Conservation (phyloP, 1,284 basidiomycete species). For the Tausonia pullulans region DNA sequence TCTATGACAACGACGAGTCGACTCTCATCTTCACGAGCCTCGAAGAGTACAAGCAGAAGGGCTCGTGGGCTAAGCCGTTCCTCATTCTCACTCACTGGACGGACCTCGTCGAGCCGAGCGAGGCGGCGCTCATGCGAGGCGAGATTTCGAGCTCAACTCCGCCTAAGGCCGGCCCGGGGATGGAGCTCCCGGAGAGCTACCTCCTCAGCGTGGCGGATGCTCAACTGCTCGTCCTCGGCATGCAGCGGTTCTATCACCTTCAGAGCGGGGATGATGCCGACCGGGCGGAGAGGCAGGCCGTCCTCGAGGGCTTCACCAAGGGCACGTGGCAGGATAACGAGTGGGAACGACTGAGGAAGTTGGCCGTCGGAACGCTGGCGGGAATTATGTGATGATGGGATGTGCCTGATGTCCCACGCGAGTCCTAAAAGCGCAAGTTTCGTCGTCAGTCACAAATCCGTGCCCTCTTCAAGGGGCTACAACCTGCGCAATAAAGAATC, state of each 20-base stretch:
- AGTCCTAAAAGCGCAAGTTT: no score
- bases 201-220: conserved; percentile 62
- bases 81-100: conserved; percentile 87
- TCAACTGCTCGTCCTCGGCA: conserved; percentile 59
- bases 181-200: conserved; percentile 16
- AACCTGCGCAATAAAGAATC: no score
- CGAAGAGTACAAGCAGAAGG: conserved; percentile 82
- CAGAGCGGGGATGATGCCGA: conserved; percentile 23
- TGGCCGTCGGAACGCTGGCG: conserved; percentile 29
- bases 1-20: conserved; percentile 30
- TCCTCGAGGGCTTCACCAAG: conserved; percentile 30
- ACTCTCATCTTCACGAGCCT: conserved; percentile 84
- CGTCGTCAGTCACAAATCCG: no score
- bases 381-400: conserved; percentile 5
- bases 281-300: conserved; percentile 26
- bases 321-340: conserved; percentile 31
- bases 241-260: conserved; percentile 65
- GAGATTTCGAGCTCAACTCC: conserved; percentile 60
- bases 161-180: conserved; percentile 23
- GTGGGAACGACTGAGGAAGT: conserved; percentile 31
- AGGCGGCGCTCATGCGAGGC: conserved; percentile 57
- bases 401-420: no score
- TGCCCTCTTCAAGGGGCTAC: no score
- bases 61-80: conserved; percentile 80
- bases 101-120: conserved; percentile 44